A percentile compares a stretch with the other conserved stretches of the same genome.
Evolutionary conservation across 2,329 filamentous ascomycete genomes (phyloP).

Genomic region (Calonectria hongkongensis): DNA sequence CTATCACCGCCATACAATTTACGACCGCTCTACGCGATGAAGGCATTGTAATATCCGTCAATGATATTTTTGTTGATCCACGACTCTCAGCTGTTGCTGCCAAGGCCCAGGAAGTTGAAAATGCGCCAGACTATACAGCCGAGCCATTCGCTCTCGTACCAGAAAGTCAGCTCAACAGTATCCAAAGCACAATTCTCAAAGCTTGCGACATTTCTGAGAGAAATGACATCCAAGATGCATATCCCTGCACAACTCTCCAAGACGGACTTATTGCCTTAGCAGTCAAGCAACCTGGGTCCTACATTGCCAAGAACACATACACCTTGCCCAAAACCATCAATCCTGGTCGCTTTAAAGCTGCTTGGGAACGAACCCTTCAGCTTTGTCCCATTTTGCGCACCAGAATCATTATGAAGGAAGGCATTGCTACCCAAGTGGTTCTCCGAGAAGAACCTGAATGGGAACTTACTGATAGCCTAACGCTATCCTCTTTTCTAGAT

Average conservation of each 20-base stretch:
- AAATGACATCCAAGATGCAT: conserved; percentile 5
- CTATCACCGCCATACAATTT: conserved; percentile 69
- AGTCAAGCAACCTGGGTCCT: conserved; percentile 34
- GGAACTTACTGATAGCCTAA: not conserved
- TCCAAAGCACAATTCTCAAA: not conserved
- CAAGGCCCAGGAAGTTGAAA: conserved; percentile 44
- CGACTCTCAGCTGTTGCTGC: conserved; percentile 19
- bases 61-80: conserved; percentile 63
- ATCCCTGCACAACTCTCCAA: conserved; percentile 61
- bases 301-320: conserved; percentile 33
- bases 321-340: not conserved
- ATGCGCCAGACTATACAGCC: not conserved
- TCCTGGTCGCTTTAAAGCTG: not conserved
- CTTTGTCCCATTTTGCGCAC: conserved; percentile 4
- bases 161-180: not conserved
- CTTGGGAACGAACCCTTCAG: not conserved
- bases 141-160: not conserved
- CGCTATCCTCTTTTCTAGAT: not conserved
- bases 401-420: conserved; percentile 2
- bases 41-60: conserved; percentile 64
- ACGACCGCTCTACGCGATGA: conserved; percentile 64
- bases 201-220: not conserved
- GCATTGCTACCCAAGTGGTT: not conserved
- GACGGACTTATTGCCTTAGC: conserved; percentile 57
- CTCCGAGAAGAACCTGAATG: not conserved